Percentiles rank a stretch among this genome's conserved stretches.
Evolutionary conservation across 352 stramenopile species (phyloP).

Genomic region (Globisporangium parvum): DNA sequence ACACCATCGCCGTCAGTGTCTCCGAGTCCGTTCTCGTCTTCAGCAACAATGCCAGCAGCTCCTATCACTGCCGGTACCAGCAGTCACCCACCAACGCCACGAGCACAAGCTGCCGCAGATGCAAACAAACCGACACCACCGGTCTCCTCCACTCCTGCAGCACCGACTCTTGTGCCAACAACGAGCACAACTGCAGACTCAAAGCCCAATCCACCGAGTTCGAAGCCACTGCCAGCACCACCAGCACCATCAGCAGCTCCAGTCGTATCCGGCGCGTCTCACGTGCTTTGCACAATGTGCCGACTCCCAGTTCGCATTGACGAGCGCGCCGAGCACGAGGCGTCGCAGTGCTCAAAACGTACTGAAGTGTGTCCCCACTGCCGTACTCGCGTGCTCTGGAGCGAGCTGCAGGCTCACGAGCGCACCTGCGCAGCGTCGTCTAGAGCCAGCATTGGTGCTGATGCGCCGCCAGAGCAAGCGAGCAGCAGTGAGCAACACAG

Average conservation of each 20-base stretch:
- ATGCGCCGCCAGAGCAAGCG: not conserved
- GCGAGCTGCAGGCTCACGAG: constrained; percentile 36
- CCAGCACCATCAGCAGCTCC: constrained; percentile 1
- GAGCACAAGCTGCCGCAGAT: not conserved
- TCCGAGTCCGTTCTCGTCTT: not conserved
- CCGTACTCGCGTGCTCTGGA: constrained; percentile 34
- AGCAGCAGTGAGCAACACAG: not conserved
- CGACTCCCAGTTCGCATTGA: constrained; percentile 44
- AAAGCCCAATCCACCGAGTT: not conserved
- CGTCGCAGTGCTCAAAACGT: constrained; percentile 47
- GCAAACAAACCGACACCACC: not conserved
- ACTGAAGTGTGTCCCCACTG: constrained; percentile 35
- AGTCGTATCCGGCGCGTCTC: constrained; percentile 7
- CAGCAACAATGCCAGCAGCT: not conserved
- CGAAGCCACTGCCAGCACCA: not conserved
- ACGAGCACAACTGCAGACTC: not conserved
- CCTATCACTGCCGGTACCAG: not conserved
- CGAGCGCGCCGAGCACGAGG: constrained; percentile 45
- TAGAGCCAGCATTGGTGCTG: not conserved
- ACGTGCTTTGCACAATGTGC: constrained; percentile 40
- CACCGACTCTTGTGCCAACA: not conserved
- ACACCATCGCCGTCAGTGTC: not conserved
- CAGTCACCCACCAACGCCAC: not conserved
- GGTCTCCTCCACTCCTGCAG: not conserved
- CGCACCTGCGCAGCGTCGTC: constrained; percentile 11